Percentiles rank a stretch among this genome's conserved stretches.
phyloP scores from a whole-genome alignment of 768 basidiomycete species.

The Auriscalpium vulgare region DNA sequence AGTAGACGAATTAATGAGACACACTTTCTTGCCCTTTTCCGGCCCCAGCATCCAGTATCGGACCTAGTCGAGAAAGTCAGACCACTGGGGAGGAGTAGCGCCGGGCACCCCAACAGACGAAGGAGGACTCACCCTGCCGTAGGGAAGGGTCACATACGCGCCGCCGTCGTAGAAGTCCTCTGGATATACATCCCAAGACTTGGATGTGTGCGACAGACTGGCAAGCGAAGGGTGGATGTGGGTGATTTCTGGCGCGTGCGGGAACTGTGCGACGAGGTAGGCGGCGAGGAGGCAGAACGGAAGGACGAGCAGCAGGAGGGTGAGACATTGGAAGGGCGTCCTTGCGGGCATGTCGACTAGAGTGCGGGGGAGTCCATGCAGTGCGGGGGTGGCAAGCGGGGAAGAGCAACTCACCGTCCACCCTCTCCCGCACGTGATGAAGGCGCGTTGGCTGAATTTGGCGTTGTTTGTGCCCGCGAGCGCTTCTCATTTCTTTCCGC shows the following conservation, averaged over 20 bases:
- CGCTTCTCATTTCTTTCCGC: conserved; percentile 5
- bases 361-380: background rate
- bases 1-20: conserved; percentile 9
- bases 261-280: conserved; percentile 62
- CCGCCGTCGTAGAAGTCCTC: conserved; percentile 60
- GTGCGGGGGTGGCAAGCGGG: background rate
- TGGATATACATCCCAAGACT: conserved; percentile 66
- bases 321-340: conserved; percentile 29
- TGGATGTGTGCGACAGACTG: conserved; percentile 43
- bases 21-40: conserved; percentile 55
- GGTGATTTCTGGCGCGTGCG: conserved; percentile 44
- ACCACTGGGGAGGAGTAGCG: background rate
- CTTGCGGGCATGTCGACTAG: conserved; percentile 17
- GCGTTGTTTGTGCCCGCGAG: conserved; percentile 18
- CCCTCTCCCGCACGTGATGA: conserved; percentile 22
- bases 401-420: background rate
- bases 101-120: background rate
- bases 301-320: conserved; percentile 48
- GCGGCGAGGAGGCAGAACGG: conserved; percentile 51
- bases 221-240: conserved; percentile 51
- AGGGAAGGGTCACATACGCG: conserved; percentile 56
- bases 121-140: conserved; percentile 44
- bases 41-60: conserved; percentile 77
- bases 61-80: conserved; percentile 32
- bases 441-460: conserved; percentile 22